phyloP scores from a whole-genome alignment of 2,329 filamentous ascomycete species.

The Aspergillus piperis region DNA sequence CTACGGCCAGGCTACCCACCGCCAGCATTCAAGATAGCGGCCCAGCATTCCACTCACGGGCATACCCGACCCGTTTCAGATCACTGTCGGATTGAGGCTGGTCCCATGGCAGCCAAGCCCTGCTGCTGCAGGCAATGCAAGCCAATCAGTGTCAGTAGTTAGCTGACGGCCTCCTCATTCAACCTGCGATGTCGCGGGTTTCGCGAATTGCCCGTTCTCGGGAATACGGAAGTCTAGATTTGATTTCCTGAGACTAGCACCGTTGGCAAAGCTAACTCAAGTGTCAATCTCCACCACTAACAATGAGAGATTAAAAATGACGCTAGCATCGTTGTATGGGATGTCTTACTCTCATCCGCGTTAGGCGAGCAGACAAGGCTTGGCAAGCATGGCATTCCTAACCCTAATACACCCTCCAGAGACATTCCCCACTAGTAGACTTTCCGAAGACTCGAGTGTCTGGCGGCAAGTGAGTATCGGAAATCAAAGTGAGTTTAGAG shows the following conservation, averaged over 20 bases:
- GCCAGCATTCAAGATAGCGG: background rate
- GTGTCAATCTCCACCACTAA: background rate
- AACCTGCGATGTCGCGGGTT: background rate
- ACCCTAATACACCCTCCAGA: constrained; percentile 29
- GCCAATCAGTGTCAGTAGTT: background rate
- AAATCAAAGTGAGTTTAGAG: no score
- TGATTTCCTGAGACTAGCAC: background rate
- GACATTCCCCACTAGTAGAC: constrained; percentile 21
- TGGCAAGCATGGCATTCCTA: constrained; percentile 25
- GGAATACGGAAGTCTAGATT: background rate
- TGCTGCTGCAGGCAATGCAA: background rate
- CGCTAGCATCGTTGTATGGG: background rate
- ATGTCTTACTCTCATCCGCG: background rate
- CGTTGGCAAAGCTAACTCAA: background rate
- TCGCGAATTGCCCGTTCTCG: background rate
- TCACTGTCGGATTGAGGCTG: background rate
- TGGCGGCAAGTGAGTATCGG: constrained; percentile 7
- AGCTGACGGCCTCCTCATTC: background rate
- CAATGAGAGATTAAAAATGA: background rate
- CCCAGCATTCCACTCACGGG: background rate
- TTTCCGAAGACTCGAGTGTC: background rate
- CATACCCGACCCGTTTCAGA: constrained; percentile 7
- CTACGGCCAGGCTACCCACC: background rate
- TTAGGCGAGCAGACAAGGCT: constrained; percentile 22
- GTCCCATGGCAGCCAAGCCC: background rate